These are phyloP conservation scores for Secale cereale DNA, from an alignment of 176 grass and related monocot genomes.

Conservation along the genomic window DNA sequence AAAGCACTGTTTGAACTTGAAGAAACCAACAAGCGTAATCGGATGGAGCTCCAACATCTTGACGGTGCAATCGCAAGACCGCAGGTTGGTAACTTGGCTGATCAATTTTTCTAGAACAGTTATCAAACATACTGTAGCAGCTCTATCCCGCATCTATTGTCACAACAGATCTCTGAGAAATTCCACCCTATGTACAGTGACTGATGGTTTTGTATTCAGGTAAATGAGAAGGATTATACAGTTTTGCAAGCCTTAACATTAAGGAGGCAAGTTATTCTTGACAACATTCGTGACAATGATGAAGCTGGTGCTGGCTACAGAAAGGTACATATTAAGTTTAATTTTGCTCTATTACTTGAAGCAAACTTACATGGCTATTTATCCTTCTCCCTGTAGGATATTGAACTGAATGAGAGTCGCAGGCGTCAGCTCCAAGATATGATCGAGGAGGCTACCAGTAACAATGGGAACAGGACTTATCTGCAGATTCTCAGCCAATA, in stretches of 20 bases:
- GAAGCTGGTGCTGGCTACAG: slow-evolving; percentile 93
- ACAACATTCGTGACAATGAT: slow-evolving; percentile 97
- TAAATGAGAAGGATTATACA: slow-evolving; percentile 48
- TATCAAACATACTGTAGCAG: slow-evolving; percentile 1
- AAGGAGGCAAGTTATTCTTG: slow-evolving; percentile 96
- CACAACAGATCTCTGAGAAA: neutral
- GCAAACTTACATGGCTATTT: slow-evolving; percentile 13
- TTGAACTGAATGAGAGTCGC: slow-evolving; percentile 80
- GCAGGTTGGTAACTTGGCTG: slow-evolving; percentile 46
- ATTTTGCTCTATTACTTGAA: slow-evolving; percentile 13
- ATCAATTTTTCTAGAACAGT: neutral
- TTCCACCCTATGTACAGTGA: neutral
- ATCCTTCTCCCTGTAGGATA: slow-evolving; percentile 49
- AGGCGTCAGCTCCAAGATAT: slow-evolving; percentile 79
- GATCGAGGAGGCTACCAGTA: slow-evolving; percentile 94
- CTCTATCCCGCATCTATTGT: neutral
- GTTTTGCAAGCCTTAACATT: slow-evolving; percentile 71
- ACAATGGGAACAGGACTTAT: slow-evolving; percentile 92
- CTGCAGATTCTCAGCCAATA: slow-evolving; percentile 98
- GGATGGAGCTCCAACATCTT: slow-evolving; percentile 87
- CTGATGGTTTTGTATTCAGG: slow-evolving; percentile 45
- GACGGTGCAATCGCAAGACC: slow-evolving; percentile 81
- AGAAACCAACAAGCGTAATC: slow-evolving; percentile 92
- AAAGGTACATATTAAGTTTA: slow-evolving; percentile 48
- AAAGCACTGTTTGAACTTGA: slow-evolving; percentile 97